Base-by-base conservation (phyloP, 495 filamentous ascomycete genomes). In the Jackrogersella minutella region DNA sequence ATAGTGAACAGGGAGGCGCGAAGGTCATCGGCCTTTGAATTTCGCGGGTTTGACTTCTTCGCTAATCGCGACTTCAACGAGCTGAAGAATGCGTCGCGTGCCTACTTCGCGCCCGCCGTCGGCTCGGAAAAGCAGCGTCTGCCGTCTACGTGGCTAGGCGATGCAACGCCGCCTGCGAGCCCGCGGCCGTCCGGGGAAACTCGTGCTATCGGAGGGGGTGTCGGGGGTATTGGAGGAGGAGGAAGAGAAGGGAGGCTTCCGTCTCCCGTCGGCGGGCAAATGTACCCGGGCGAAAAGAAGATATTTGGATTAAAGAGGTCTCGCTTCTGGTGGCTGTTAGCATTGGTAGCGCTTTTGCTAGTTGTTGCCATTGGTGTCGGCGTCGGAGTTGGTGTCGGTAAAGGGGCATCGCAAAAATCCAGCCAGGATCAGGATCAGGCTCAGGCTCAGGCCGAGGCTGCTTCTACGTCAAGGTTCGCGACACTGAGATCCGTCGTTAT, bases 341-440 rank as follows among this genome's bases (percentile, higher is more conserved):
- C 69, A 7, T 63, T 69, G 10, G 46, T 76, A n/a, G 21, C 67
- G 16, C 28, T 80, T 7, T 8, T 79, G 8, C 36, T 81, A 8
- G 46, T 68, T 34, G 31, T 81, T 13, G 75, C 74, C 5, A 65
- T 83, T 8, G 77, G 79, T 0, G 72, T 79, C 6, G 80, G 80
- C 0, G 65, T 80, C 2, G 76, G 78, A 0, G 68, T 81, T 1
- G 75, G 73, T 0, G 47, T 77, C 21, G 37, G 58, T 63, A 64
- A 55, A 52, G n/a, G 17, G 14, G 55, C 22, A 10, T 57, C 59
- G 0, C 31, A 53, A 14, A 39, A 7, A n/a, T 61, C 60, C 6
- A 43, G 16, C 10, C 26, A 59, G 11, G 63, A 52, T 14, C 4
- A 30, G 28, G 28, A 16, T 21, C 40, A 43, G 40, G 40, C 40